Percentiles rank a stretch among this genome's conserved stretches.
Conservation (phyloP, 1,284 basidiomycete species). For the Sanguinoderma infundibulare region DNA sequence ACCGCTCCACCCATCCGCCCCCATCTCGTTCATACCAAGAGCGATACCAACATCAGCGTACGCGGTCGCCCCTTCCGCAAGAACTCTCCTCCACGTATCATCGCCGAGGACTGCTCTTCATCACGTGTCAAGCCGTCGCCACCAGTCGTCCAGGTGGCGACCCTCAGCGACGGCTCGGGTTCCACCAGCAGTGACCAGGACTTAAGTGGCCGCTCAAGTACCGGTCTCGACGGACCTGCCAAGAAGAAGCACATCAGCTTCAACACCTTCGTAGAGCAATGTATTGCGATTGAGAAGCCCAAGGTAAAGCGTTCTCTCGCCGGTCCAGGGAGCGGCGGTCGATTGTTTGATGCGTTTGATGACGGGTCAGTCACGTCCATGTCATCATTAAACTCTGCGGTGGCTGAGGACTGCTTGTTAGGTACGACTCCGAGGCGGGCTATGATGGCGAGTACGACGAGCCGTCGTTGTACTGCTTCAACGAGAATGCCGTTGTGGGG, state of each 20-base stretch:
- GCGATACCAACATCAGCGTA: slow-evolving; percentile 78
- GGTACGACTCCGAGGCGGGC: slow-evolving; percentile 64
- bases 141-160: slow-evolving; percentile 11
- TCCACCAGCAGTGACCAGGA: slow-evolving; percentile 40
- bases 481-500: slow-evolving; percentile 38
- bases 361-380: slow-evolving; percentile 58
- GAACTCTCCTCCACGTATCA: slow-evolving; percentile 68
- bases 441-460: slow-evolving; percentile 40
- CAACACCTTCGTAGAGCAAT: slow-evolving; percentile 98
- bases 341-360: slow-evolving; percentile 47
- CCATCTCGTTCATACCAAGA: slow-evolving; percentile 76
- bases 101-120: slow-evolving; percentile 28
- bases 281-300: slow-evolving; percentile 89
- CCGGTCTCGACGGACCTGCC: slow-evolving; percentile 30
- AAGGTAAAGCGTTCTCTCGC: slow-evolving; percentile 36
- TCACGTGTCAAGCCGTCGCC: slow-evolving; percentile 1
- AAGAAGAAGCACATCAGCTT: slow-evolving; percentile 92
- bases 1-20: slow-evolving; percentile 39
- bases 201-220: slow-evolving; percentile 41
- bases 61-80: slow-evolving; percentile 61
- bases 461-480: slow-evolving; percentile 33
- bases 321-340: slow-evolving; percentile 21
- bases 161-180: slow-evolving; percentile 35
- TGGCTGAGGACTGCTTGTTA: slow-evolving; percentile 27
- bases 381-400: slow-evolving; percentile 16